phyloP scores from a whole-genome alignment of 176 grass and related monocot species.

The Juncus effusus region DNA sequence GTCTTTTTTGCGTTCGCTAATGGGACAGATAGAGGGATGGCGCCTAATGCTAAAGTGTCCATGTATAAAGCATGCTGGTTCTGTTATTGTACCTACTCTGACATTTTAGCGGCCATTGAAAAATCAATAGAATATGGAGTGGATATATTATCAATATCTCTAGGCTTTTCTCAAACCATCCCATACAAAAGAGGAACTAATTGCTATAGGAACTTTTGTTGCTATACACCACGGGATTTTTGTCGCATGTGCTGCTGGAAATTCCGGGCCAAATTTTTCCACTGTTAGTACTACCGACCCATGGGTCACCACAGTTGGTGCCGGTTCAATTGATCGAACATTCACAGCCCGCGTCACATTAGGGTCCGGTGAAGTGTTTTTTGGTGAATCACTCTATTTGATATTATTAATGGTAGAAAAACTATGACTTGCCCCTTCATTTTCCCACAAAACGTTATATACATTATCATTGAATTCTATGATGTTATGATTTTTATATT shows the following conservation, averaged over 20 bases:
- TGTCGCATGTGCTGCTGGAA: conserved; percentile 3
- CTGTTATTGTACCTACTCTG: neutral
- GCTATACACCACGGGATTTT: neutral
- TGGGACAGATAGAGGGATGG: neutral
- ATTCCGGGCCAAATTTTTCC: neutral
- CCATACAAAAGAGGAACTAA: conserved; percentile 8
- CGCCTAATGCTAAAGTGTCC: neutral
- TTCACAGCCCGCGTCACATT: conserved; percentile 3
- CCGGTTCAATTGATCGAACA: neutral
- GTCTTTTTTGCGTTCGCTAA: neutral
- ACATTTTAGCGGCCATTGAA: conserved; percentile 10
- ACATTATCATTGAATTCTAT: too few relatives aligned
- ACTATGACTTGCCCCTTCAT: too few relatives aligned
- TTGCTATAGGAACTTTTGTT: conserved; percentile 11
- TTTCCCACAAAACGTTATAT: too few relatives aligned
- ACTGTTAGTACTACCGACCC: neutral
- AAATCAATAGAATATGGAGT: neutral
- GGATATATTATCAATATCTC: conserved; percentile 13
- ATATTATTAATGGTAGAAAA: too few relatives aligned
- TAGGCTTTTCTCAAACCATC: neutral
- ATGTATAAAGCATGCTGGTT: conserved; percentile 12
- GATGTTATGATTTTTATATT: too few relatives aligned
- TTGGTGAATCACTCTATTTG: conserved; percentile 8
- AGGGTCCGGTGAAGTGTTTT: neutral
- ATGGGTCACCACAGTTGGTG: conserved; percentile 6